Percentiles rank a stretch among this genome's conserved stretches.
phyloP scores from a whole-genome alignment of 1,139 yeast genomes.

The Kurtzmaniella quercitrusa region DNA sequence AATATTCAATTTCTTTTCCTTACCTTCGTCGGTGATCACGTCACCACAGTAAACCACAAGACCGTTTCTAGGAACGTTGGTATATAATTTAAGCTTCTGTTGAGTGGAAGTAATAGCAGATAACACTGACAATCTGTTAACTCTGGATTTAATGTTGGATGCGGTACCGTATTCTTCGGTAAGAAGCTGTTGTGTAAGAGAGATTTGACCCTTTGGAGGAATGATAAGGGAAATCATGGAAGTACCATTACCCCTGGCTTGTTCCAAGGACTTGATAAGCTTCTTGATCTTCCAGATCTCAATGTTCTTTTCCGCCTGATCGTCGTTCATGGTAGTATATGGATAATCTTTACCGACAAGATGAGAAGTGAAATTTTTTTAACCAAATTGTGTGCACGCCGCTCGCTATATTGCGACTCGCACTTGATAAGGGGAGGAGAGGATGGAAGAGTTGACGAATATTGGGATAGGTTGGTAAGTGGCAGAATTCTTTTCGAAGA shows the following conservation, averaged over 20 bases:
- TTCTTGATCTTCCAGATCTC: constrained; percentile 99
- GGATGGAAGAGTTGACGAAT: not conserved
- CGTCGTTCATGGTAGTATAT: constrained; percentile 27
- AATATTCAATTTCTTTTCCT: constrained; percentile 89
- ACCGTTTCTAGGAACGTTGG: constrained; percentile 88
- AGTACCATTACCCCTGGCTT: constrained; percentile 97
- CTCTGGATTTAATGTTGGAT: constrained; percentile 94
- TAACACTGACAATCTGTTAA: constrained; percentile 88
- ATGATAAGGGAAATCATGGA: constrained; percentile 96
- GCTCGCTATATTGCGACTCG: not conserved
- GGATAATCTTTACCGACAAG: not conserved
- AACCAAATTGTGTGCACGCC: not conserved
- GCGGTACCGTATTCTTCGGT: constrained; percentile 99
- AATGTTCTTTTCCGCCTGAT: constrained; percentile 82
- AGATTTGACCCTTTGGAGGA: constrained; percentile 92
- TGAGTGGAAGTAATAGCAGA: constrained; percentile 98
- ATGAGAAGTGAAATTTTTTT: constrained; percentile 2
- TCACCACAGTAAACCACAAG: constrained; percentile 97
- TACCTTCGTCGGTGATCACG: constrained; percentile 94
- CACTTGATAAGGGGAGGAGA: not conserved
- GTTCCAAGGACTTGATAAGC: constrained; percentile 77
- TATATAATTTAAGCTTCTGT: constrained; percentile 88
- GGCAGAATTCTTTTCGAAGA: too few relatives aligned
- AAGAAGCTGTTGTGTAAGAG: constrained; percentile 84
- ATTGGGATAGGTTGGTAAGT: not conserved